Percentiles rank a stretch among this genome's conserved stretches.
Conservation (phyloP, 2,329 filamentous ascomycete genomes). For the Diaporthe sp. region DNA sequence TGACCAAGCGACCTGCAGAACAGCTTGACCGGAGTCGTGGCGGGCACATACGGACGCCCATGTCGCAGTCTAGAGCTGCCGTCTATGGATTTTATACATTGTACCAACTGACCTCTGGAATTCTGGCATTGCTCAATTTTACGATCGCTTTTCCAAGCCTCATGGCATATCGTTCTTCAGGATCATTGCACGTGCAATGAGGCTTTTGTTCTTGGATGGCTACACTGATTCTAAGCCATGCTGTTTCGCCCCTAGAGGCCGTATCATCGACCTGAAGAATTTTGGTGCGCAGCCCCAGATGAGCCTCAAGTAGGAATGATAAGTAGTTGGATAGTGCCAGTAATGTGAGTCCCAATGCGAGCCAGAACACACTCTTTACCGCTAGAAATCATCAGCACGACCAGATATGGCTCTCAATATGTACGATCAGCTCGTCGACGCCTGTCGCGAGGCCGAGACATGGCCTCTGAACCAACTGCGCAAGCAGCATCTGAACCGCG, state of each 20-base stretch:
- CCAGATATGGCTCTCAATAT: not conserved
- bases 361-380: not conserved
- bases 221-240: constrained; percentile 9
- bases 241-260: not conserved
- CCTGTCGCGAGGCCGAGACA: constrained; percentile 1
- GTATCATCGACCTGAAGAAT: not conserved
- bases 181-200: not conserved
- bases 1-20: not conserved
- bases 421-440: constrained; percentile 14
- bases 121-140: not conserved
- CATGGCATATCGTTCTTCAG: not conserved
- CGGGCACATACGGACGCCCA: not conserved
- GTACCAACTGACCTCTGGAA: not conserved
- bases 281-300: not conserved
- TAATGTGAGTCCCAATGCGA: not conserved
- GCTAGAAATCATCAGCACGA: not conserved
- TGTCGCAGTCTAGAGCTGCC: not conserved
- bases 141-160: not conserved
- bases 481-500: constrained; percentile 4
- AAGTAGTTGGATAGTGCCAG: not conserved
- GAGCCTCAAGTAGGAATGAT: not conserved
- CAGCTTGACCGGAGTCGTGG: not conserved
- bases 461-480: constrained; percentile 18
- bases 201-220: not conserved
- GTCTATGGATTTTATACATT: not conserved